Conservation (phyloP, 495 filamentous ascomycete species). For the Aspergillus coremiiformis region DNA sequence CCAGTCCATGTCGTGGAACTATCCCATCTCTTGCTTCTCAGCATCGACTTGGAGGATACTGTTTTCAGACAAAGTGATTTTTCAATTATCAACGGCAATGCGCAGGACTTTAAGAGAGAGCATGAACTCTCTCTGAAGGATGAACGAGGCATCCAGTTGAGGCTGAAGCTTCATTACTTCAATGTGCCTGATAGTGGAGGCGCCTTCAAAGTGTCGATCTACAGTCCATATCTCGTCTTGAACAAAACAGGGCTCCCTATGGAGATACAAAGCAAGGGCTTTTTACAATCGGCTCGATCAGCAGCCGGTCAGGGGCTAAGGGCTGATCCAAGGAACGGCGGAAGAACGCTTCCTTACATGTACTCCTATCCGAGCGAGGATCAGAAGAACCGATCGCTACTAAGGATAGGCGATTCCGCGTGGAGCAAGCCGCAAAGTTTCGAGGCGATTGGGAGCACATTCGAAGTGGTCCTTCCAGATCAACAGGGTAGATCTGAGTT, state of each 20-base stretch:
- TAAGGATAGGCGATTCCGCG: constrained; percentile 79
- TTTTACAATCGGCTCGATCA: constrained; percentile 71
- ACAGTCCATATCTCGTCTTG: constrained; percentile 85
- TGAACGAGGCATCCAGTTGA: constrained; percentile 65
- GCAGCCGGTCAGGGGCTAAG: constrained; percentile 68
- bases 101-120: constrained; percentile 82
- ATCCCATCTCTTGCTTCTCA: constrained; percentile 85
- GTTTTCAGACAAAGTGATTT: constrained; percentile 93
- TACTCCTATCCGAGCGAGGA: constrained; percentile 87
- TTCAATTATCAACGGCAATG: constrained; percentile 87
- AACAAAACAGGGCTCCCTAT: constrained; percentile 92
- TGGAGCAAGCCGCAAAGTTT: constrained; percentile 99
- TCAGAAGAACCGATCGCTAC: constrained; percentile 74
- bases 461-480: constrained; percentile 75
- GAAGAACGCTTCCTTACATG: constrained; percentile 79
- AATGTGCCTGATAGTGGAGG: constrained; percentile 89
- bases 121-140: constrained; percentile 74
- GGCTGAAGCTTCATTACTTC: constrained; percentile 85
- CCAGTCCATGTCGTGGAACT: constrained; percentile 95
- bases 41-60: constrained; percentile 93
- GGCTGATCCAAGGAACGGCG: constrained; percentile 42
- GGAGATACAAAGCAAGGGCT: constrained; percentile 79
- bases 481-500: constrained; percentile 66
- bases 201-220: constrained; percentile 90
- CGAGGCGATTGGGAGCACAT: constrained; percentile 91